A percentile compares a stretch with the other conserved stretches of the same genome.
Evolutionary conservation across 108 stramenopile genomes (phyloP).

Genomic region (Fistulifera pelliculosa): DNA sequence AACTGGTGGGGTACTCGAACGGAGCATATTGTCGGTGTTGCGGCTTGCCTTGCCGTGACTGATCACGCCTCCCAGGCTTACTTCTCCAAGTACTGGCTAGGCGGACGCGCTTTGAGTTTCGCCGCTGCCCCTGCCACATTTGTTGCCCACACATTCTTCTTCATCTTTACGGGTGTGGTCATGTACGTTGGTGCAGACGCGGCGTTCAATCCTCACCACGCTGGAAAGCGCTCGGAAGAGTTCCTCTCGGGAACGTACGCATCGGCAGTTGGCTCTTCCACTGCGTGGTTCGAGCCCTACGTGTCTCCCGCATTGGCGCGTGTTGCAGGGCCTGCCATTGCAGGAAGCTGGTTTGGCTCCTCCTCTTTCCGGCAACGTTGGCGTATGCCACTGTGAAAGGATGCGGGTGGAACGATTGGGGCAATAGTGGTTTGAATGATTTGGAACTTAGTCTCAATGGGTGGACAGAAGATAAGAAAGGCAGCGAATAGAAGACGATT

Average conservation of each 20-base stretch:
- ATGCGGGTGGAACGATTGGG: constrained; percentile 57
- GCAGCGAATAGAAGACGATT: not conserved
- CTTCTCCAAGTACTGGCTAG: constrained; percentile 12
- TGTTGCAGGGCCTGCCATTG: constrained; percentile 31
- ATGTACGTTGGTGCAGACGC: constrained; percentile 38
- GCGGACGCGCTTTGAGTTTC: constrained; percentile 24
- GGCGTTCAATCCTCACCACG: constrained; percentile 34
- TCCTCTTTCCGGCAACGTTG: constrained; percentile 43
- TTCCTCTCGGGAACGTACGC: constrained; percentile 25
- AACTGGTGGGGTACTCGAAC: constrained; percentile 49
- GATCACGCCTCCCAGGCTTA: constrained; percentile 41
- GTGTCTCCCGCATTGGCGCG: constrained; percentile 28
- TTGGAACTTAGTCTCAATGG: constrained; percentile 18
- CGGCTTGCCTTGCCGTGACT: constrained; percentile 35
- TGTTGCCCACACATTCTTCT: constrained; percentile 49
- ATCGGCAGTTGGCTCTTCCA: constrained; percentile 29
- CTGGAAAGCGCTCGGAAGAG: constrained; percentile 20
- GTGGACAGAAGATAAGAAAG: not conserved
- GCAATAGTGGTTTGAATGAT: constrained; percentile 47
- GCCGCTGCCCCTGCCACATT: constrained; percentile 43
- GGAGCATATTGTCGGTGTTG: constrained; percentile 50
- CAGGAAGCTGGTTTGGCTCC: constrained; percentile 24
- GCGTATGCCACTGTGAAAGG: constrained; percentile 48
- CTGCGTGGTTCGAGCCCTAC: constrained; percentile 53
- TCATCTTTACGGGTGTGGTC: constrained; percentile 45